phyloP scores from a whole-genome alignment of 345 rosid genomes.

The Brassica carinata region DNA sequence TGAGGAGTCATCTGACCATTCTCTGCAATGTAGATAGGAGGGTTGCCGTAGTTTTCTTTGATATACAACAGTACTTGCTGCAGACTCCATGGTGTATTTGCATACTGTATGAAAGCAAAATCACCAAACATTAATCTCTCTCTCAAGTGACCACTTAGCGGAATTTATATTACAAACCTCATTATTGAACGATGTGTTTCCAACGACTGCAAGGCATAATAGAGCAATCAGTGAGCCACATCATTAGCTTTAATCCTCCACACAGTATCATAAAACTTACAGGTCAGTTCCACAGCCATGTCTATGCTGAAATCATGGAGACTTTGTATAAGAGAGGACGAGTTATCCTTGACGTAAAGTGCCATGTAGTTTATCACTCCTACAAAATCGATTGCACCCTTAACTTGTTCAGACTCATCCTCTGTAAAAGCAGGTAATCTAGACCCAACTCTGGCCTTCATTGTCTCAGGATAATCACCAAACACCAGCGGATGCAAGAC shows the following conservation, averaged over 20 bases:
- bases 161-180: conserved; percentile 14
- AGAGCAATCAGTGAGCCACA: conserved; percentile 9
- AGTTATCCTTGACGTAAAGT: conserved; percentile 50
- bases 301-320: conserved; percentile 15
- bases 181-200: neutral
- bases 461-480: conserved; percentile 83
- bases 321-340: conserved; percentile 10
- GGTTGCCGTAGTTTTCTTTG: conserved; percentile 43
- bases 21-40: conserved; percentile 48
- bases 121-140: neutral
- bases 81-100: conserved; percentile 41
- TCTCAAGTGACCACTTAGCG: neutral
- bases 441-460: conserved; percentile 63
- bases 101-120: conserved; percentile 36
- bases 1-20: conserved; percentile 49
- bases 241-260: neutral
- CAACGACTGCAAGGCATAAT: conserved; percentile 13
- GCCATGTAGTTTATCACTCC: conserved; percentile 89
- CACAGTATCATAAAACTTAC: conserved; percentile 12
- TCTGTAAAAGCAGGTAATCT: conserved; percentile 67
- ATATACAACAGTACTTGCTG: conserved; percentile 41
- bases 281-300: neutral
- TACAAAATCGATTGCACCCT: conserved; percentile 79
- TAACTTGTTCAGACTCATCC: conserved; percentile 57
- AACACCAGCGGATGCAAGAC: conserved; percentile 75